Evolutionary conservation across 2,329 filamentous ascomycete genomes (phyloP).

Genomic region (Colletotrichum sp.): DNA sequence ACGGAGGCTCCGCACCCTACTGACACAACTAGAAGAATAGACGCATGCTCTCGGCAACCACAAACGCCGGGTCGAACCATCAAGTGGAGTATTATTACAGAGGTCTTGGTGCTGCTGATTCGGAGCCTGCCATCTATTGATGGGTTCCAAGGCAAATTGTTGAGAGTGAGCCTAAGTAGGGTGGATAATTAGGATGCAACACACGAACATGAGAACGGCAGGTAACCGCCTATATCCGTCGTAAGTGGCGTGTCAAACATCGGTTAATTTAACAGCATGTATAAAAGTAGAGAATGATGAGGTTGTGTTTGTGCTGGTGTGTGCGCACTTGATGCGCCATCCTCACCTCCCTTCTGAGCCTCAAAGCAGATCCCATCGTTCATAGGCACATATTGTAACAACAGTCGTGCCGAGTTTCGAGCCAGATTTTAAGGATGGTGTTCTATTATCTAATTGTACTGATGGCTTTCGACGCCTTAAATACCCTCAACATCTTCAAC

Average conservation of each 20-base stretch:
- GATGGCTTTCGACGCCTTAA: not conserved
- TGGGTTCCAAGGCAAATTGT: not conserved
- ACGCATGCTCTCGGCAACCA: not conserved
- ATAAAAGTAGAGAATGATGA: not conserved
- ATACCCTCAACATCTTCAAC: not conserved
- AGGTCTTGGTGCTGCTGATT: not conserved
- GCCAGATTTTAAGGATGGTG: not conserved
- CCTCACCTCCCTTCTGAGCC: not conserved
- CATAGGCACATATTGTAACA: not conserved
- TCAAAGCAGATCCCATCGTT: not conserved
- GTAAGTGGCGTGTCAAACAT: not conserved
- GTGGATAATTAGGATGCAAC: not conserved
- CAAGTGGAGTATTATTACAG: not conserved
- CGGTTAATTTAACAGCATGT: fast-evolving
- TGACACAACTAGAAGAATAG: not conserved
- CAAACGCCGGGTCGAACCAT: not conserved
- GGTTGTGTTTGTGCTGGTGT: not conserved
- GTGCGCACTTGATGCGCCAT: not conserved
- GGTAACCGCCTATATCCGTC: not conserved
- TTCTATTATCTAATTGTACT: not conserved
- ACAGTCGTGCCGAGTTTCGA: not conserved
- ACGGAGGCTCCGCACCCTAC: not conserved
- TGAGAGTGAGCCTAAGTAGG: not conserved
- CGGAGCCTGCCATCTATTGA: not conserved
- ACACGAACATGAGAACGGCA: not conserved